Evolutionary conservation across 192 early-diverging fungal species (phyloP).

Genomic region (Backusella sp.): DNA sequence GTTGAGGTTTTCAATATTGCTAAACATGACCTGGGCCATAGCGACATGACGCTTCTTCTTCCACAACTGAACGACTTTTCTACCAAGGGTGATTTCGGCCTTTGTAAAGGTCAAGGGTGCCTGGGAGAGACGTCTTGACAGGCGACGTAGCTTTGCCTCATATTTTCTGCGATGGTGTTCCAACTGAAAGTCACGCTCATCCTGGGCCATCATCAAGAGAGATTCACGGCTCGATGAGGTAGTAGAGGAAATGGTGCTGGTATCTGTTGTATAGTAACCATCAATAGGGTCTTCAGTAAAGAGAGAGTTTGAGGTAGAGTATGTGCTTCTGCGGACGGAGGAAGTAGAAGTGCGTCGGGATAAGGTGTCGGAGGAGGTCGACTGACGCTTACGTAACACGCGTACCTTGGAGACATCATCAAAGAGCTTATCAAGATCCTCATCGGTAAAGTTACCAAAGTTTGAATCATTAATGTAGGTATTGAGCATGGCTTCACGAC

Average conservation of each 20-base stretch:
- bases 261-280: conserved; percentile 13
- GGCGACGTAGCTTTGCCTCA: conserved; percentile 43
- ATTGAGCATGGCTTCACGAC: conserved; percentile 63
- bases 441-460: conserved; percentile 50
- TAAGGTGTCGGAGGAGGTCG: conserved; percentile 14
- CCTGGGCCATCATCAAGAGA: conserved; percentile 40
- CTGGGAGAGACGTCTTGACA: conserved; percentile 33
- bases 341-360: conserved; percentile 19
- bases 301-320: conserved; percentile 11
- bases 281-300: conserved; percentile 7
- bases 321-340: conserved; percentile 14
- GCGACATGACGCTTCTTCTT: conserved; percentile 52
- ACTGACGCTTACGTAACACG: conserved; percentile 22
- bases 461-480: conserved; percentile 38
- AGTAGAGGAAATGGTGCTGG: conserved; percentile 1
- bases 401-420: conserved; percentile 60
- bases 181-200: conserved; percentile 50
- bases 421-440: conserved; percentile 53
- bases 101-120: conserved; percentile 38
- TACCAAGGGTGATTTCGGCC: conserved; percentile 38
- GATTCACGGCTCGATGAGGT: not conserved
- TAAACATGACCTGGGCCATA: conserved; percentile 64
- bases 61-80: conserved; percentile 46
- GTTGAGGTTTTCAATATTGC: conserved; percentile 66
- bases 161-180: conserved; percentile 52